A percentile compares a stretch with the other conserved stretches of the same genome.
phyloP scores from a whole-genome alignment of 1,284 basidiomycete species.

The Hymenochaete sp. region DNA sequence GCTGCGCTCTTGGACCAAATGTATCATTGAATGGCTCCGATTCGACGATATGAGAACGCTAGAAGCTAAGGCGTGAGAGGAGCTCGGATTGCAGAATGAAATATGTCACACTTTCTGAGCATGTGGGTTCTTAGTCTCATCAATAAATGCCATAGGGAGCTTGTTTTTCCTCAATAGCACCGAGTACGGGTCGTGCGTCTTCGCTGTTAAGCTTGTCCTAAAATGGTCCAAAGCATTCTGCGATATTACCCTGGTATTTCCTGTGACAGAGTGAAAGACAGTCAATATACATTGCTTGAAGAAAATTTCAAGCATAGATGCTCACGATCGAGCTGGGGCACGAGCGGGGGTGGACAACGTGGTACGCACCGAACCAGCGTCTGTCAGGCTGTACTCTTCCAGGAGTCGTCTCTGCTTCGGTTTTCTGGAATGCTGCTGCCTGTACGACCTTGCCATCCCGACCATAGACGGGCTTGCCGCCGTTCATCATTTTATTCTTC shows the following conservation, averaged over 20 bases:
- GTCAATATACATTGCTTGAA: conserved; percentile 6
- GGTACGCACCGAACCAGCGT: conserved; percentile 83
- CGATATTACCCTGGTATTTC: conserved; percentile 97
- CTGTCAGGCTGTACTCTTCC: conserved; percentile 90
- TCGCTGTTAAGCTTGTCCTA: conserved; percentile 72
- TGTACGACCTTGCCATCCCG: conserved; percentile 84
- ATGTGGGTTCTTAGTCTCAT: conserved; percentile 76
- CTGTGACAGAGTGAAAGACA: conserved; percentile 31
- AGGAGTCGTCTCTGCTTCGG: conserved; percentile 78
- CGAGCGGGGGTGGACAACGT: neutral
- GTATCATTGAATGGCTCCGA: conserved; percentile 90
- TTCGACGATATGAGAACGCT: conserved; percentile 88
- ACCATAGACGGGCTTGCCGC: conserved; percentile 84
- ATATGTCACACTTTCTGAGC: conserved; percentile 55
- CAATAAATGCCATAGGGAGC: conserved; percentile 87
- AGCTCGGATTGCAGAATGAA: neutral
- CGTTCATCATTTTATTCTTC: conserved; percentile 83
- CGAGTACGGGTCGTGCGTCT: conserved; percentile 89
- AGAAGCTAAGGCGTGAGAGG: conserved; percentile 8
- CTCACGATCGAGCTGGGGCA: neutral
- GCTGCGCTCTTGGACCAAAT: conserved; percentile 89
- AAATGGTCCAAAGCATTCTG: conserved; percentile 93
- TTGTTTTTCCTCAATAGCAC: conserved; percentile 89
- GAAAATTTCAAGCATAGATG: neutral
- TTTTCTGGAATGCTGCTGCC: conserved; percentile 89